Conservation (phyloP, 1,139 yeast genomes). For the Nadsonia commutata region DNA sequence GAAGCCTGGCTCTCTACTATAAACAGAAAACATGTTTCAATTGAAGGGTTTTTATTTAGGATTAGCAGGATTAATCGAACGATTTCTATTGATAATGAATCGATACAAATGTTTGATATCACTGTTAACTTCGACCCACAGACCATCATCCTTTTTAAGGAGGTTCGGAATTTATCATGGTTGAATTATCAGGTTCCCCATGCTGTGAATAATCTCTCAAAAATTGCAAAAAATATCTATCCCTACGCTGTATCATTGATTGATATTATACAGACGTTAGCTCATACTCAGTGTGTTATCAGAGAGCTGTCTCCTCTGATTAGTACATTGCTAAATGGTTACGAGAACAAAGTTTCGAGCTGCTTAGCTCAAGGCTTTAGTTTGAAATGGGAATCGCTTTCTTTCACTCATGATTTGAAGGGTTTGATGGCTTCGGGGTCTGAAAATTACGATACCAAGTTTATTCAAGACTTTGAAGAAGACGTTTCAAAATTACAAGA, state of each 20-base stretch:
- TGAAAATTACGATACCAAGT: conserved; percentile 30
- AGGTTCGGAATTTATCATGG: conserved; percentile 36
- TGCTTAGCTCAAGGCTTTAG: conserved; percentile 22
- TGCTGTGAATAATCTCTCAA: conserved; percentile 28
- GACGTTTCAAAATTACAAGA: conserved; percentile 24
- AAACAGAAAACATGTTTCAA: conserved; percentile 14
- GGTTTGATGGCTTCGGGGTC: conserved; percentile 14
- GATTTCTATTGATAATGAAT: background rate
- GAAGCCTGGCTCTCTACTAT: conserved; percentile 13
- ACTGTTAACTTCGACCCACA: conserved; percentile 37
- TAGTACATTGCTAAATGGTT: conserved; percentile 30
- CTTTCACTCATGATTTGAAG: conserved; percentile 30
- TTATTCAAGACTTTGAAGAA: conserved; percentile 29
- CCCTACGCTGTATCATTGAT: conserved; percentile 44
- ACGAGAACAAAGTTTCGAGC: conserved; percentile 24
- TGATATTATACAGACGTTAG: conserved; percentile 33
- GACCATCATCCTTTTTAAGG: conserved; percentile 33
- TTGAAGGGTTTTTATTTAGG: conserved; percentile 29
- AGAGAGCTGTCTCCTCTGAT: conserved; percentile 26
- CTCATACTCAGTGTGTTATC: conserved; percentile 14
- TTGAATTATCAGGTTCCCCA: conserved; percentile 51
- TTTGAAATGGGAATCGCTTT: conserved; percentile 42
- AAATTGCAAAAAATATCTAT: conserved; percentile 33
- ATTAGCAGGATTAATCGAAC: conserved; percentile 17
- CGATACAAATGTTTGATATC: conserved; percentile 13